phyloP scores from a whole-genome alignment of 495 filamentous ascomycete species.

The Pyronema domesticum region DNA sequence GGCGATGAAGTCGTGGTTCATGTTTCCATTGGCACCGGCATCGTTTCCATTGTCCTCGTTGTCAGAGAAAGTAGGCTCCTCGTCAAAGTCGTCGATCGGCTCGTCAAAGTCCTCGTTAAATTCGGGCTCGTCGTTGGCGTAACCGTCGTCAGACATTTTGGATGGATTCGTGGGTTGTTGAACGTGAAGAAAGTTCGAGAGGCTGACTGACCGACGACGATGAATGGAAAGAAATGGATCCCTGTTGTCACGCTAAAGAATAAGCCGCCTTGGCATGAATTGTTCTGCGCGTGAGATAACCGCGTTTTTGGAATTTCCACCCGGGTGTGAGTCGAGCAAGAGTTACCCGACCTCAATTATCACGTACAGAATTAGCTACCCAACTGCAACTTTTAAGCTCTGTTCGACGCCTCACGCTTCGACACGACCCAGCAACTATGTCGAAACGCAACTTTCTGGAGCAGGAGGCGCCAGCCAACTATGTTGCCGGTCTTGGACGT shows the following conservation, averaged over 20 bases:
- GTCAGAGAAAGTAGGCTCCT: conserved; percentile 37
- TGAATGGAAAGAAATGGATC: too few species aligned
- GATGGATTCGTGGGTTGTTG: not conserved
- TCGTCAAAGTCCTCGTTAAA: conserved; percentile 23
- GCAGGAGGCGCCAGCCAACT: conserved; percentile 89
- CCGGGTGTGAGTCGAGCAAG: too few species aligned
- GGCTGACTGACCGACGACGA: not conserved
- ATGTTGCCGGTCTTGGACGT: conserved; percentile 92
- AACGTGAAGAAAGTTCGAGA: not conserved
- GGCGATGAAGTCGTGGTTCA: conserved; percentile 43
- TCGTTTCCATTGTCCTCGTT: conserved; percentile 32
- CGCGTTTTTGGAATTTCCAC: too few species aligned
- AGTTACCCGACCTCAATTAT: too few species aligned
- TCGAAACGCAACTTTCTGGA: conserved; percentile 77
- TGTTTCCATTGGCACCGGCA: conserved; percentile 28
- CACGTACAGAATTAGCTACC: too few species aligned
- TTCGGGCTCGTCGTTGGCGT: conserved; percentile 8
- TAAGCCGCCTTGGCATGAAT: too few species aligned
- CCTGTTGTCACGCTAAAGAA: too few species aligned
- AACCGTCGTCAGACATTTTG: conserved; percentile 18
- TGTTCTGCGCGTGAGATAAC: too few species aligned
- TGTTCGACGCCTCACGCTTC: too few species aligned
- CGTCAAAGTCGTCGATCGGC: conserved; percentile 46
- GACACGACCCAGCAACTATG: conserved; percentile 29
- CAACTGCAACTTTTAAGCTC: too few species aligned